Base-by-base conservation (phyloP, 768 basidiomycete genomes). In the Mycena polygramma region DNA sequence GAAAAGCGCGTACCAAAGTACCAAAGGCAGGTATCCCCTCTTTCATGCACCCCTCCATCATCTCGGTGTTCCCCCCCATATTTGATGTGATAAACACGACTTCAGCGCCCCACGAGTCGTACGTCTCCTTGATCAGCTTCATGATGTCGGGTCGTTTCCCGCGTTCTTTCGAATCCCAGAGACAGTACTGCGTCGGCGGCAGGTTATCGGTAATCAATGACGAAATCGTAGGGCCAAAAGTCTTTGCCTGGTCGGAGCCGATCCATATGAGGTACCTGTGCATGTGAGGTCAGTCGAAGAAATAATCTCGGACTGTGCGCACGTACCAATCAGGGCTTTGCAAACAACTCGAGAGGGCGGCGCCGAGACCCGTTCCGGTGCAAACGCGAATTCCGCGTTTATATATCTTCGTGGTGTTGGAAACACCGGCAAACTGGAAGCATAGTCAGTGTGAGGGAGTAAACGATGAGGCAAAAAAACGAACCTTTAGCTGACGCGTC, bases 41-140 rank as follows among this genome's bases (percentile, higher is more conserved):
- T 69, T 83, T 84, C 79, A 91, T 93, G 77, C 90, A 94, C 15
- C 91, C 93, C 79, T 92, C 88, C 88, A 94, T 94, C 82, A 95
- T 92, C 77, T 95, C 93, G 46, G 85, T 84, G 78, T 95, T 95
- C 17, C 93, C 93, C 61, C 88, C 84, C 74, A 84, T 87, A 80
- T 95, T 95, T 7, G 92, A 93, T 17, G 93, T 95, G 75, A 94
- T 93, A 79, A 94, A 94, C 15, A 94, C 89, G 19, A 95, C 89
- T 77, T 95, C 94, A 2, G 94, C 94, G 14, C 88, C 85, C 92
- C 92, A 95, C n/a, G 86, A 87, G 24, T 84, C 80, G 74, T 93
- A 94, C 0, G 82, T 87, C 66, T 93, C 93, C 92, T 78, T 41
- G 41, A 41, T 41, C 11, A 41, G 41, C 41, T 41, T 41, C 41